These are phyloP conservation scores for Yamadazyma triangularis DNA, from an alignment of 1,139 yeast genomes.

Conservation along the genomic window DNA sequence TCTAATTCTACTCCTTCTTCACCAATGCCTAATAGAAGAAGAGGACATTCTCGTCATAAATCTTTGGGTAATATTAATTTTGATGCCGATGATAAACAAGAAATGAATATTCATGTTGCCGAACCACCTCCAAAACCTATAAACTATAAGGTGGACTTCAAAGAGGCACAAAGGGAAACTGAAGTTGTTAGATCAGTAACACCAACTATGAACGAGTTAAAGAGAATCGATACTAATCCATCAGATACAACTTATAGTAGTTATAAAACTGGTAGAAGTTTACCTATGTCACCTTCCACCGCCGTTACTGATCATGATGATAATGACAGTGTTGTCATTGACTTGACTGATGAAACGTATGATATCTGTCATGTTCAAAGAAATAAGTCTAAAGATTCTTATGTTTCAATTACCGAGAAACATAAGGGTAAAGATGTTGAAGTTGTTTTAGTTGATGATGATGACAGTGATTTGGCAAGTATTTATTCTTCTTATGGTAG, in stretches of 20 bases:
- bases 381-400: constrained; percentile 30
- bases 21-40: constrained; percentile 19
- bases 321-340: constrained; percentile 37
- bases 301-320: constrained; percentile 21
- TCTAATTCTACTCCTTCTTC: constrained; percentile 26
- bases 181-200: constrained; percentile 7
- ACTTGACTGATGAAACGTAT: constrained; percentile 39
- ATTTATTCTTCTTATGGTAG: constrained; percentile 42
- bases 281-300: background rate
- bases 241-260: constrained; percentile 18
- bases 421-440: constrained; percentile 42
- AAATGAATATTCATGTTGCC: constrained; percentile 23
- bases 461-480: constrained; percentile 28
- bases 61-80: constrained; percentile 39
- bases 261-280: background rate
- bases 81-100: constrained; percentile 5
- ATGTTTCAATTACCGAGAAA: constrained; percentile 37
- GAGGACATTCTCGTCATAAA: constrained; percentile 31
- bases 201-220: constrained; percentile 11
- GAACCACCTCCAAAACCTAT: constrained; percentile 40
- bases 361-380: constrained; percentile 35
- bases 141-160: constrained; percentile 39
- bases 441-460: constrained; percentile 42
- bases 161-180: constrained; percentile 20
- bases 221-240: constrained; percentile 10